A percentile compares a stretch with the other conserved stretches of the same genome.
Conservation (phyloP, 2,329 filamentous ascomycete genomes). For the Hypoxylon sp. region DNA sequence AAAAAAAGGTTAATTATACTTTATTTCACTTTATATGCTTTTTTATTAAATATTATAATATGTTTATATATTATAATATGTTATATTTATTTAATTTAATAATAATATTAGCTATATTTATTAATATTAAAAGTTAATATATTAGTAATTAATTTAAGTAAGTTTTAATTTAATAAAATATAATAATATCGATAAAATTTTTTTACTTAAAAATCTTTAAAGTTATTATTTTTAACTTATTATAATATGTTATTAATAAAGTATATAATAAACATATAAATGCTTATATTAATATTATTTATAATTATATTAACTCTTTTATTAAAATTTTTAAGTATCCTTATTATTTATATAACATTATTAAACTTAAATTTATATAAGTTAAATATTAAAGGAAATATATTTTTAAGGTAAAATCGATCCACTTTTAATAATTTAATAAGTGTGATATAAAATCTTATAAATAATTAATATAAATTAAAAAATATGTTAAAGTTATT, state of each 20-base stretch:
- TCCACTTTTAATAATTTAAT: neutral
- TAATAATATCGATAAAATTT: conserved; percentile 14
- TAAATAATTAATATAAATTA: conserved; percentile 10
- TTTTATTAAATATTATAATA: conserved; percentile 1
- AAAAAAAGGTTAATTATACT: conserved; percentile 6
- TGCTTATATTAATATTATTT: neutral
- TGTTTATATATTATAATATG: conserved; percentile 2
- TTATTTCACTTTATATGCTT: conserved; percentile 4
- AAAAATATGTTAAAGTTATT: conserved; percentile 10
- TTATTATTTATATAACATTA: conserved; percentile 7
- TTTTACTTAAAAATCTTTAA: neutral
- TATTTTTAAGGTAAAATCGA: neutral
- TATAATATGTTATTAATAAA: conserved; percentile 6
- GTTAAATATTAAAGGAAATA: neutral
- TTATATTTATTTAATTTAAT: conserved; percentile 17
- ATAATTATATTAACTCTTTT: conserved; percentile 2
- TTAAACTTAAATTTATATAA: conserved; percentile 8
- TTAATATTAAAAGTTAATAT: conserved; percentile 12
- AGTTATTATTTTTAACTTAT: conserved; percentile 6
- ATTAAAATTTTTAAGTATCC: neutral
- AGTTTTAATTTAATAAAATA: neutral
- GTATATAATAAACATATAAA: conserved; percentile 7
- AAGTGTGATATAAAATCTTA: conserved; percentile 14
- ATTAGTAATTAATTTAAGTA: neutral
- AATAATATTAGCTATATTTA: conserved; percentile 1